Evolutionary conservation across 192 early-diverging fungal genomes (phyloP).

Genomic region (Coemansia sp.): DNA sequence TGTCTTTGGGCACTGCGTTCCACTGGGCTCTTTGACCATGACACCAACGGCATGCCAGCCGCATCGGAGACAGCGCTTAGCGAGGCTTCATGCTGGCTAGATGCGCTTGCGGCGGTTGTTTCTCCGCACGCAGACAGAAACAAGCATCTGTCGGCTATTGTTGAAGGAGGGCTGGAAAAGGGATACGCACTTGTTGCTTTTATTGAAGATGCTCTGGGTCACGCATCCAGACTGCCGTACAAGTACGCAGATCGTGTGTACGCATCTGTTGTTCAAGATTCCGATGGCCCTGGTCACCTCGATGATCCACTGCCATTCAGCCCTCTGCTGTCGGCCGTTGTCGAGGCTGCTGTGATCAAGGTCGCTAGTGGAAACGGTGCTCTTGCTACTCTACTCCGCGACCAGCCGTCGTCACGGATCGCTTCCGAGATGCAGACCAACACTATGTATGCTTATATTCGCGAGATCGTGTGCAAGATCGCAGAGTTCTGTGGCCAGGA

Average conservation of each 20-base stretch:
- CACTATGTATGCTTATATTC: slow-evolving; percentile 11
- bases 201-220: slow-evolving; percentile 32
- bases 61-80: neutral
- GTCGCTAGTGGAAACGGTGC: slow-evolving; percentile 23
- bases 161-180: neutral
- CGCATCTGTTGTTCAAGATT: neutral
- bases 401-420: neutral
- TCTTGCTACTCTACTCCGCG: slow-evolving; percentile 20
- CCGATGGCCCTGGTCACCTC: neutral
- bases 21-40: slow-evolving; percentile 45
- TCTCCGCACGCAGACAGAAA: slow-evolving; percentile 33
- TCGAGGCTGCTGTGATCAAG: slow-evolving; percentile 38
- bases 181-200: slow-evolving; percentile 29
- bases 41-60: neutral
- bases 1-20: slow-evolving; percentile 22
- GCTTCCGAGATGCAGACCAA: slow-evolving; percentile 22
- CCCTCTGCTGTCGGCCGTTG: slow-evolving; percentile 35
- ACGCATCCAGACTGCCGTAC: slow-evolving; percentile 38
- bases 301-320: slow-evolving; percentile 30
- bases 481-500: slow-evolving; percentile 17
- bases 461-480: slow-evolving; percentile 35
- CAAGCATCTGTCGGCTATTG: slow-evolving; percentile 11
- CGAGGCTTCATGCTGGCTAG: slow-evolving; percentile 46
- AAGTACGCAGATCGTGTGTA: slow-evolving; percentile 45
- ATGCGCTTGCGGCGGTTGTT: slow-evolving; percentile 35